phyloP scores from a whole-genome alignment of 1,284 basidiomycete genomes.

The Rugosomyces carneus region DNA sequence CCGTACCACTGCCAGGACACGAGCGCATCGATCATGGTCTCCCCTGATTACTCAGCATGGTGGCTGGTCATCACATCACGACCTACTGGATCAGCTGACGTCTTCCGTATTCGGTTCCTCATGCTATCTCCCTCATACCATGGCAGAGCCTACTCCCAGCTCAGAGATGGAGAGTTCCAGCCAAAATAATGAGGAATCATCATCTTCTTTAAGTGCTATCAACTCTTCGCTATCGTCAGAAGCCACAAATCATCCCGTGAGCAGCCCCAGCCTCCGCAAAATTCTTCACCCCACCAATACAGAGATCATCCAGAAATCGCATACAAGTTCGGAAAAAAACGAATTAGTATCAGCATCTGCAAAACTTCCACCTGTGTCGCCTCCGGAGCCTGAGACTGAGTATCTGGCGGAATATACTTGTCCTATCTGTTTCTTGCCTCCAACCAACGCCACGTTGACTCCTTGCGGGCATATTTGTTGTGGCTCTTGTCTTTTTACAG shows the following conservation, averaged over 20 bases:
- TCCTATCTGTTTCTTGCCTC: slow-evolving; percentile 73
- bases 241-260: slow-evolving; percentile 11
- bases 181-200: neutral
- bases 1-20: too few species aligned
- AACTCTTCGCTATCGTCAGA: neutral
- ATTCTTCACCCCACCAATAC: slow-evolving; percentile 17
- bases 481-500: slow-evolving; percentile 68
- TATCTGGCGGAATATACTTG: slow-evolving; percentile 62
- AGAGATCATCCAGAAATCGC: slow-evolving; percentile 7
- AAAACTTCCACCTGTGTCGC: slow-evolving; percentile 4
- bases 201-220: neutral
- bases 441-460: slow-evolving; percentile 67
- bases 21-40: neutral
- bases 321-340: slow-evolving; percentile 1
- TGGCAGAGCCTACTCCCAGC: neutral
- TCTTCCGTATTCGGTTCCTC: slow-evolving; percentile 4
- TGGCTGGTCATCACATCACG: slow-evolving; percentile 5
- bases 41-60: neutral
- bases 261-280: slow-evolving; percentile 20
- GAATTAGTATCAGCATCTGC: slow-evolving; percentile 6
- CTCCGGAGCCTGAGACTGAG: slow-evolving; percentile 31
- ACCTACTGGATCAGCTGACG: slow-evolving; percentile 12
- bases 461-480: slow-evolving; percentile 77
- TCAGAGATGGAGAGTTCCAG: neutral
- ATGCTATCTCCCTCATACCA: slow-evolving; percentile 5